Evolutionary conservation across 495 filamentous ascomycete genomes (phyloP), one percentile per base, ranked within the genome.

Genomic region (Thermothielavioides terrestris): DNA sequence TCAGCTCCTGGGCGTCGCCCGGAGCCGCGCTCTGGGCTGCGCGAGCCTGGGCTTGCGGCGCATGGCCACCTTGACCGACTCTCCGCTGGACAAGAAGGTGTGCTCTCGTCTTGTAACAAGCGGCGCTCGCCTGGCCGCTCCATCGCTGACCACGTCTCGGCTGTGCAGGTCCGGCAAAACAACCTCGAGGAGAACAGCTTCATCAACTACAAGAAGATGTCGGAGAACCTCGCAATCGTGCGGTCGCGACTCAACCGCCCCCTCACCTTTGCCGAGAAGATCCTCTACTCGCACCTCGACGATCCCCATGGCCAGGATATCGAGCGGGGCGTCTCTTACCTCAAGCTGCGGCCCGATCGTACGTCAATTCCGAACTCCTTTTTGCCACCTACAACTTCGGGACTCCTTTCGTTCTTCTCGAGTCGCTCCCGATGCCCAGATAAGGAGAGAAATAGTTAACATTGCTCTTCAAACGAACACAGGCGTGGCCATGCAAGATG

Each of bases 401-500:
- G n/a, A n/a, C n/a, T n/a, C n/a, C n/a, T n/a, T n/a, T n/a, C n/a
- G n/a, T n/a, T n/a, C n/a, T n/a, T n/a, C n/a, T n/a, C n/a, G n/a
- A n/a, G n/a, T n/a, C n/a, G n/a, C n/a, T n/a, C n/a, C n/a, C n/a
- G n/a, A n/a, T n/a, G n/a, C n/a, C n/a, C n/a, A n/a, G n/a, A n/a
- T n/a, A n/a, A n/a, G n/a, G n/a, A n/a, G n/a, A n/a, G n/a, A n/a
- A n/a, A n/a, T n/a, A n/a, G n/a, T n/a, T n/a, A n/a, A n/a, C n/a
- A n/a, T n/a, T n/a, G n/a, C n/a, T n/a, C n/a, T n/a, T n/a, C n/a
- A n/a, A n/a, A n/a, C n/a, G n/a, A n/a, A n/a, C n/a, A n/a, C n/a
- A n/a, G n/a, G n/a, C 71, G 94, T 98, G 60, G 94, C 94, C 74
- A 96, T 91, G 78, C 92, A 98, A 78, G 92, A 98, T 81, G 92